These are phyloP conservation scores for Myxozyma nipponensis DNA, from an alignment of 805 yeast species.

Conservation along the genomic window DNA sequence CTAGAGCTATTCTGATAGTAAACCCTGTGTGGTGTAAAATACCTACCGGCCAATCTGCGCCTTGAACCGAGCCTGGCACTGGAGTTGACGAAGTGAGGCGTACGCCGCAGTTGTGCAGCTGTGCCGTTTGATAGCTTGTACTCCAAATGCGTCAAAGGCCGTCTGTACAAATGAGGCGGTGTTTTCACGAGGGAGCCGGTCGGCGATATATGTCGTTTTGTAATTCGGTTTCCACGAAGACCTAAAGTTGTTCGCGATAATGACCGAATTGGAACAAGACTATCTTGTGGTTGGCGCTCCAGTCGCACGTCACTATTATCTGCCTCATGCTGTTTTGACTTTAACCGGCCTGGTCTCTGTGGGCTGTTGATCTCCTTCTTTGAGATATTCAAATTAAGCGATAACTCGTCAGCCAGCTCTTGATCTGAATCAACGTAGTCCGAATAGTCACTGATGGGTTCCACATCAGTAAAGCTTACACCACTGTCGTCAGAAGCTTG, in stretches of 20 bases:
- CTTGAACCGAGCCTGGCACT: background rate
- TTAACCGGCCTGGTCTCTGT: too few relatives aligned
- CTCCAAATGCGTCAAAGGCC: background rate
- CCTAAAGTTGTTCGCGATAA: background rate
- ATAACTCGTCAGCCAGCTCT: background rate
- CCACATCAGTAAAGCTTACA: constrained; percentile 1
- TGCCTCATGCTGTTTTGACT: background rate
- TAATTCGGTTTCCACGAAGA: background rate
- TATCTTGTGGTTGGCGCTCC: background rate
- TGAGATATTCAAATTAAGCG: background rate
- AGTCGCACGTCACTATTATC: background rate
- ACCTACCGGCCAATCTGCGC: background rate
- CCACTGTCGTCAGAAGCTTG: too few relatives aligned
- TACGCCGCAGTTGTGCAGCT: background rate
- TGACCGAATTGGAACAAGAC: too few relatives aligned
- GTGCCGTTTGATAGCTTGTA: too few relatives aligned
- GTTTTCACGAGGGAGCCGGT: background rate
- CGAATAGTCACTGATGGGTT: background rate
- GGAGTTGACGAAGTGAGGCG: too few relatives aligned
- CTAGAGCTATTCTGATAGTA: background rate
- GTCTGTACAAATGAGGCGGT: background rate
- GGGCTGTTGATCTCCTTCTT: too few relatives aligned
- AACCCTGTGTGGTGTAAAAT: background rate
- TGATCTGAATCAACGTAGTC: background rate
- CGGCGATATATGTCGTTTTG: background rate